These are phyloP conservation scores for Mycena indigotica DNA, from an alignment of 768 basidiomycete species.

Conservation along the genomic window DNA sequence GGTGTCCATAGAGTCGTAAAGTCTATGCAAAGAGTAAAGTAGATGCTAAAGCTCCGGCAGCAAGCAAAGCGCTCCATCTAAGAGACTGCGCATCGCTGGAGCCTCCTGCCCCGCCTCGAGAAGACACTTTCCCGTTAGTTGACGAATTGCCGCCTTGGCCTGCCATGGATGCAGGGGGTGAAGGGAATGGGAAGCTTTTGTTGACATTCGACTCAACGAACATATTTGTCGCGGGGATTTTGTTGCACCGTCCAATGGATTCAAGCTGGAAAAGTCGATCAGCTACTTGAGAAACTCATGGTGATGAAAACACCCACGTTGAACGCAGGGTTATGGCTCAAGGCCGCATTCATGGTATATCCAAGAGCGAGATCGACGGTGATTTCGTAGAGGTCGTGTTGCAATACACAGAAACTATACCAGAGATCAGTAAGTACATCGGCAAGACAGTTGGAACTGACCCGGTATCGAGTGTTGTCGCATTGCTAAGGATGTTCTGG, in stretches of 20 bases:
- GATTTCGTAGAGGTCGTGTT: conserved; percentile 83
- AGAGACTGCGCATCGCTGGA: no score
- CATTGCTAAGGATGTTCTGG: conserved; percentile 71
- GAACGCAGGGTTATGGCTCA: conserved; percentile 65
- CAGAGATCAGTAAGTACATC: background rate
- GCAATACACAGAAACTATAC: conserved; percentile 83
- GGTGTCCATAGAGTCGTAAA: no score
- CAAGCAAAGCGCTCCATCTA: no score
- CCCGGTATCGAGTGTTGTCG: conserved; percentile 62
- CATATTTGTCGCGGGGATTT: conserved; percentile 62
- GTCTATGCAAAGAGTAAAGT: no score
- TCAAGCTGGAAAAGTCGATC: conserved; percentile 47
- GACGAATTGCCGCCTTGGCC: background rate
- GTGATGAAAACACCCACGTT: conserved; percentile 45
- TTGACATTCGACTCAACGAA: conserved; percentile 87
- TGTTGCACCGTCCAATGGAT: conserved; percentile 78
- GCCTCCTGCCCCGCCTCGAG: background rate
- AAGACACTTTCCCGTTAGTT: background rate
- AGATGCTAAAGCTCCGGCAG: no score
- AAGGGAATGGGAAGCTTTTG: conserved; percentile 57
- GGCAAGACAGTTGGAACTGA: conserved; percentile 29
- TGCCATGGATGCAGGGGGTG: conserved; percentile 39
- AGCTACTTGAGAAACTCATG: background rate
- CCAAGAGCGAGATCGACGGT: conserved; percentile 90
- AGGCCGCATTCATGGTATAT: conserved; percentile 79